Percentiles rank a stretch among this genome's conserved stretches.
These are phyloP conservation scores for Botrytis hyacinthi DNA, from an alignment of 2,329 filamentous ascomycete species.

Conservation along the genomic window DNA sequence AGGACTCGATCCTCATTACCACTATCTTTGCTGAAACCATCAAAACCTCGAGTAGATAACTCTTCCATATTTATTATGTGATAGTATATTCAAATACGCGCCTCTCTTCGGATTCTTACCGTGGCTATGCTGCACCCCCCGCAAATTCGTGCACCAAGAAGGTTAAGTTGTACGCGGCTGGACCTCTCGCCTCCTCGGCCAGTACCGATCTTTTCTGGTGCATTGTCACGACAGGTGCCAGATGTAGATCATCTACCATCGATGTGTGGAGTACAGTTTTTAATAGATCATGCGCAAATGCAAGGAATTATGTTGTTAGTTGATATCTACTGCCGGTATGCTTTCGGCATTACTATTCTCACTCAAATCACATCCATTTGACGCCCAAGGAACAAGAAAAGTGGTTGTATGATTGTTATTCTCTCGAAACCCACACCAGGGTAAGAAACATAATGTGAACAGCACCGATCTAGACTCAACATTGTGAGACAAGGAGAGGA, in stretches of 20 bases:
- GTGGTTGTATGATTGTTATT: not conserved
- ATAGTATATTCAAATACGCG: not conserved
- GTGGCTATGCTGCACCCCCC: constrained; percentile 13
- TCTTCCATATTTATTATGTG: not conserved
- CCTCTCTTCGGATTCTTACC: not conserved
- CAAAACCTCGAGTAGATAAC: not conserved
- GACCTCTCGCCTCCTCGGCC: not conserved
- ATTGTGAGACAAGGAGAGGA: not conserved
- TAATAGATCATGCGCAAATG: not conserved
- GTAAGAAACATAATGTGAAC: too few species aligned
- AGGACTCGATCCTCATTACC: not conserved
- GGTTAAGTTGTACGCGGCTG: not conserved
- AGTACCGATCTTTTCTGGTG: not conserved
- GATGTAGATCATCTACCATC: constrained; percentile 6
- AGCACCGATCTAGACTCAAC: too few species aligned
- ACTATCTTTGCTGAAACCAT: not conserved
- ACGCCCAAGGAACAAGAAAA: not conserved
- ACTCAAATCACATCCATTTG: not conserved
- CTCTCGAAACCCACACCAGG: not conserved
- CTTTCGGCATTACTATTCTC: not conserved
- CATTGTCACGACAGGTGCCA: not conserved
- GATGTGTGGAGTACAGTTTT: not conserved
- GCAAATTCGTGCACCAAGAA: not conserved
- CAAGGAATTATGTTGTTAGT: not conserved
- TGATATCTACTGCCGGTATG: not conserved